Evolutionary conservation across 192 early-diverging fungal genomes (phyloP), one percentile per base, ranked within the genome.

Genomic region (Physocladia obscura): DNA sequence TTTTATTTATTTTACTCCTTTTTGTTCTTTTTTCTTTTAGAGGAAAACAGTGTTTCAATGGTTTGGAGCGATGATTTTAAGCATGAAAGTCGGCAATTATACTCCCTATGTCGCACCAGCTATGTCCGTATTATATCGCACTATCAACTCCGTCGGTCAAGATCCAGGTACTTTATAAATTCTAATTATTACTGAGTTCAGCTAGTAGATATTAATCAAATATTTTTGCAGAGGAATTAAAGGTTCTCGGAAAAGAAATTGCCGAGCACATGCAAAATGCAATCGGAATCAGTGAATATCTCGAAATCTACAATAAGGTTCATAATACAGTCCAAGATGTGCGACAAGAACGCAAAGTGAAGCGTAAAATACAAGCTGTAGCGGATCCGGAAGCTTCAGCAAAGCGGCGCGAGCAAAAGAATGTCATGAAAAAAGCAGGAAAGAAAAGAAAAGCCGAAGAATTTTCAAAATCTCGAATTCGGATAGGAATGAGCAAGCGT

Each of bases 1-100:
- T 6, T 48, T n/a, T 60, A 22, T 21, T 32, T 38, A 36, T 69
- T 17, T 19, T 38, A n/a, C 35, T 57, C 38, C n/a, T 58, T 70
- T 21, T 26, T 22, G 29, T n/a, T 22, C 2, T 74, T 79, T 30
- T 79, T 71, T 5, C 61, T 0, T 50, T 70, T 54, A 94, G 88
- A 83, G 93, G 49, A 84, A 82, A 27, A 89, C 81, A 52, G 84
- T 93, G n/a, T 98, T 94, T 81, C 88, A 94, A 69, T 94, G 88
- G 87, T 94, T 93, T 81, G 96, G 94, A 31, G 94, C 94, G 8
- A 88, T 96, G 73, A 76, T 83, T 30, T 83, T 83, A 17, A 77
- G 85, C n/a, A 77, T 96, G 11, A 81, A 84, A 1, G 39, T 84
- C 11, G 57, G 60, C 26, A 77, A 89, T 19, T 73, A 91, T 29